A percentile compares a stretch with the other conserved stretches of the same genome.
phyloP scores from a whole-genome alignment of 2,329 filamentous ascomycete genomes.

The Pyrenochaeta sp. region DNA sequence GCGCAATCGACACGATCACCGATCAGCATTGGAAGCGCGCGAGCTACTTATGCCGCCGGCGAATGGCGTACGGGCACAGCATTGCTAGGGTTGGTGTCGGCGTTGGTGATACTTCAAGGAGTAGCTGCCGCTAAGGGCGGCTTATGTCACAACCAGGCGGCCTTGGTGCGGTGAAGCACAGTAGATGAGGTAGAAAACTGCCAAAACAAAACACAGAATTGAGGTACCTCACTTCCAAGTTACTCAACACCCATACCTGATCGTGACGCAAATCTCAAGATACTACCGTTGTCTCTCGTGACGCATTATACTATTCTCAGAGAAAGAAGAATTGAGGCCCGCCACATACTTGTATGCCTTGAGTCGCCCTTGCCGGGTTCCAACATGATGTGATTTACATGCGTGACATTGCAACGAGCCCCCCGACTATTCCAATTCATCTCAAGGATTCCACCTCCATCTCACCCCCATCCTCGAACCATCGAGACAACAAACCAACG shows the following conservation, averaged over 20 bases:
- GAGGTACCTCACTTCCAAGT: slow-evolving; percentile 4
- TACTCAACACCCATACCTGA: neutral
- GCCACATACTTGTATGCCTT: no score
- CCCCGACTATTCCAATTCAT: no score
- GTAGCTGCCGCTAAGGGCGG: neutral
- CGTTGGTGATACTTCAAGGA: neutral
- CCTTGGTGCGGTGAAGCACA: neutral
- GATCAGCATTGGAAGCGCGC: neutral
- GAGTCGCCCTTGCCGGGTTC: no score
- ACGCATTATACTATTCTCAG: no score
- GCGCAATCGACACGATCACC: neutral
- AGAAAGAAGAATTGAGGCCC: no score
- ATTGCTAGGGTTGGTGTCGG: neutral
- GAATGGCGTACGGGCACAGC: neutral
- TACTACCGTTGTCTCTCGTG: no score
- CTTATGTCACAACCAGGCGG: neutral
- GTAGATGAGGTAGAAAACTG: slow-evolving; percentile 9
- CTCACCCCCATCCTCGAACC: no score
- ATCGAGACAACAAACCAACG: no score
- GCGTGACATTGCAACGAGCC: no score
- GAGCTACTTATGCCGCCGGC: neutral
- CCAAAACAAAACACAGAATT: slow-evolving; percentile 10
- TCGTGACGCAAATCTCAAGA: no score
- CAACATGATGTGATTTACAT: no score
- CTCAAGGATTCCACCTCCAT: no score